These are phyloP conservation scores for Silene latifolia DNA, from an alignment of 148 eudicot species.

Conservation along the genomic window DNA sequence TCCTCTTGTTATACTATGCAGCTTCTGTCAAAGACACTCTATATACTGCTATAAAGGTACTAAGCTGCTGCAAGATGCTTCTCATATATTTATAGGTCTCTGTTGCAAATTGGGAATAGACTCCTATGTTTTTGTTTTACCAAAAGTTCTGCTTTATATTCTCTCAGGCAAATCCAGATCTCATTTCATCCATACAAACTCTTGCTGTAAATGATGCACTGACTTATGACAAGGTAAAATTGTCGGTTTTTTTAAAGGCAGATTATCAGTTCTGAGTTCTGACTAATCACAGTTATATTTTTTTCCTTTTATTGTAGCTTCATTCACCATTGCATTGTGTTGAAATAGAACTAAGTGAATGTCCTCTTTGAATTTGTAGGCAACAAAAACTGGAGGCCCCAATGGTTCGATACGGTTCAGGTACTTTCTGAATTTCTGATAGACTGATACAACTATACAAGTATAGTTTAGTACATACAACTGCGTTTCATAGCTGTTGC, in stretches of 20 bases:
- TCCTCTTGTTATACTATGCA: slow-evolving; percentile 29
- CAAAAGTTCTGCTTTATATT: slow-evolving; percentile 4
- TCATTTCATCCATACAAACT: slow-evolving; percentile 65
- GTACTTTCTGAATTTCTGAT: slow-evolving; percentile 38
- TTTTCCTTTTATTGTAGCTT: neutral
- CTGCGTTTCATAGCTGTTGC: neutral
- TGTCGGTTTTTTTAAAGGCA: neutral
- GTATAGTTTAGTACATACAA: neutral
- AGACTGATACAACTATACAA: neutral
- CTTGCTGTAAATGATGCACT: slow-evolving; percentile 79
- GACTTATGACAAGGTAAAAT: slow-evolving; percentile 87
- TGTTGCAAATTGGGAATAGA: neutral
- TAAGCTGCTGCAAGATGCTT: neutral
- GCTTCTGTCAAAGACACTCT: slow-evolving; percentile 70
- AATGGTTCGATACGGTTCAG: slow-evolving; percentile 96
- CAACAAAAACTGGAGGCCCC: slow-evolving; percentile 94
- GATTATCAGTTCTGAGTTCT: slow-evolving; percentile 13
- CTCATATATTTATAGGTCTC: neutral
- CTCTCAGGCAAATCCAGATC: slow-evolving; percentile 62
- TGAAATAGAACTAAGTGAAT: slow-evolving; percentile 15
- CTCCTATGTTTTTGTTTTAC: neutral
- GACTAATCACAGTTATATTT: neutral
- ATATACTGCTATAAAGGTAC: slow-evolving; percentile 65
- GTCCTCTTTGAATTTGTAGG: slow-evolving; percentile 49
- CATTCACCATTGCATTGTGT: neutral